phyloP scores from a whole-genome alignment of 805 yeast genomes.

The Zygotorulaspora danielsina region DNA sequence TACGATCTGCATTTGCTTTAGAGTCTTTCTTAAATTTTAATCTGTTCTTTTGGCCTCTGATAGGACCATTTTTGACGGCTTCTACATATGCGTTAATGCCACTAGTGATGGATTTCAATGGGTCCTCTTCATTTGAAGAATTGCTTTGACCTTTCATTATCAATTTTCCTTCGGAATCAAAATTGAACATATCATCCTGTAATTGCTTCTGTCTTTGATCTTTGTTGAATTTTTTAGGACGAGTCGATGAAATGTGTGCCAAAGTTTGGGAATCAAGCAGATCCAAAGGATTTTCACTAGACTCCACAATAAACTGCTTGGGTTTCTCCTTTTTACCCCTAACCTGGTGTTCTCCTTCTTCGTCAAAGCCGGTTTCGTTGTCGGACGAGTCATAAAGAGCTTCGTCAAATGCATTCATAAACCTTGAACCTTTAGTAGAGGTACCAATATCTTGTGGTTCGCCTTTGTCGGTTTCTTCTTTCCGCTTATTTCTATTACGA shows the following conservation, averaged over 20 bases:
- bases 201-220: constrained; percentile 36
- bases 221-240: constrained; percentile 57
- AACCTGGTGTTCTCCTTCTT: constrained; percentile 34
- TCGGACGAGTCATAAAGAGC: constrained; percentile 78
- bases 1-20: constrained; percentile 49
- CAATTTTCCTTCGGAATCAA: constrained; percentile 36
- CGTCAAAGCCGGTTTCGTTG: constrained; percentile 52
- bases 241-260: constrained; percentile 84
- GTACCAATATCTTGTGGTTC: constrained; percentile 21
- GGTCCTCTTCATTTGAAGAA: constrained; percentile 42
- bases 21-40: constrained; percentile 76
- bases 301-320: constrained; percentile 70
- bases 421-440: constrained; percentile 43
- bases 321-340: constrained; percentile 21
- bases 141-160: constrained; percentile 35
- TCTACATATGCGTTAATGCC: constrained; percentile 92
- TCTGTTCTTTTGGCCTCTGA: constrained; percentile 88
- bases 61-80: constrained; percentile 89
- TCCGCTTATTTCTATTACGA: constrained; percentile 78
- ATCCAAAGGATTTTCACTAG: constrained; percentile 77
- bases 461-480: constrained; percentile 39
- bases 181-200: constrained; percentile 31
- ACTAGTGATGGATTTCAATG: constrained; percentile 41
- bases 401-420: constrained; percentile 86
- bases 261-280: constrained; percentile 79